Conservation (phyloP, 768 basidiomycete species). For the Russula sp. region DNA sequence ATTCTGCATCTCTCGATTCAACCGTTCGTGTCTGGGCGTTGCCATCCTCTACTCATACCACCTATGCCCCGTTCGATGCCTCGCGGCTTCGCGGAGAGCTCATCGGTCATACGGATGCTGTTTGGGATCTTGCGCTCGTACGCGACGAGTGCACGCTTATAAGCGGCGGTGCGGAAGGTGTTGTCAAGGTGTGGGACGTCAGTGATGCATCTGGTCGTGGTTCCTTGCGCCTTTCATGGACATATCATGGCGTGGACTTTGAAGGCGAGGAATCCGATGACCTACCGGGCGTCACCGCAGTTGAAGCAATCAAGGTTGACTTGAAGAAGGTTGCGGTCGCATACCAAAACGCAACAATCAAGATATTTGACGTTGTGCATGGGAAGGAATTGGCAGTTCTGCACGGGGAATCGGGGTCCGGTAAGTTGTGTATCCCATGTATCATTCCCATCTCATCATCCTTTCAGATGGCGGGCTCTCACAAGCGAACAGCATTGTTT, state of each 20-base stretch:
- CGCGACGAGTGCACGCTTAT: slow-evolving; percentile 79
- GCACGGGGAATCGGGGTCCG: slow-evolving; percentile 26
- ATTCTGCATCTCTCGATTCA: slow-evolving; percentile 89
- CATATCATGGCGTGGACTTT: slow-evolving; percentile 60
- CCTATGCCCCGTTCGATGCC: slow-evolving; percentile 88
- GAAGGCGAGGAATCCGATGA: slow-evolving; percentile 37
- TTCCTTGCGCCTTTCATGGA: slow-evolving; percentile 71
- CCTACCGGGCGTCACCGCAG: slow-evolving; percentile 62
- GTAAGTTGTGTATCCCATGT: neutral
- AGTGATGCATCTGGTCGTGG: slow-evolving; percentile 51
- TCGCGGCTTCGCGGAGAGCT: slow-evolving; percentile 69
- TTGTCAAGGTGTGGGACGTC: slow-evolving; percentile 92
- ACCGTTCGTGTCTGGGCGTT: slow-evolving; percentile 89
- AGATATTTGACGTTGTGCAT: slow-evolving; percentile 85
- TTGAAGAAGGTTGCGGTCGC: slow-evolving; percentile 85
- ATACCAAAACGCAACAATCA: slow-evolving; percentile 81
- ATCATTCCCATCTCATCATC: neutral
- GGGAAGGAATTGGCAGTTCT: slow-evolving; percentile 68
- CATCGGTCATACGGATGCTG: slow-evolving; percentile 90
- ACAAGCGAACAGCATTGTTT: slow-evolving; percentile 80
- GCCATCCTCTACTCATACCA: slow-evolving; percentile 68
- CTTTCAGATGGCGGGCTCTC: slow-evolving; percentile 63
- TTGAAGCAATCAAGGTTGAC: slow-evolving; percentile 78
- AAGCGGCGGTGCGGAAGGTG: slow-evolving; percentile 85
- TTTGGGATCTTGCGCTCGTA: slow-evolving; percentile 90